These are phyloP conservation scores for Tylopilus rubrobrunneus DNA, from an alignment of 768 basidiomycete genomes.

Conservation along the genomic window DNA sequence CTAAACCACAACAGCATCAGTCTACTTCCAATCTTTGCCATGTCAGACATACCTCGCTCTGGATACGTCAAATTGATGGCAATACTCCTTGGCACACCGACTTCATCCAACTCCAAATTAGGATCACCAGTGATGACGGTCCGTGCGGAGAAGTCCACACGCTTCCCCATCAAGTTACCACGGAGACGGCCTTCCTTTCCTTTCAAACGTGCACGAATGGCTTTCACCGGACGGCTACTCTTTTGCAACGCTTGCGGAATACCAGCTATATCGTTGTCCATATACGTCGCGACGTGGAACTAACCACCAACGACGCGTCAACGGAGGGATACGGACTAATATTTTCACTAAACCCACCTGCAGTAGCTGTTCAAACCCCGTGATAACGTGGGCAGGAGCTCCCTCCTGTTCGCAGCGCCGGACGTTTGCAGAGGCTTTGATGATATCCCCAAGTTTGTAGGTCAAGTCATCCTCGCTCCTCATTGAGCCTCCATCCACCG, in stretches of 20 bases:
- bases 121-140: slow-evolving; percentile 99
- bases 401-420: slow-evolving; percentile 93
- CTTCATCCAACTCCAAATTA: slow-evolving; percentile 92
- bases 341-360: slow-evolving; percentile 54
- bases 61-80: slow-evolving; percentile 98
- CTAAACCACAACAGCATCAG: slow-evolving; percentile 38
- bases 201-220: slow-evolving; percentile 96
- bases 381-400: slow-evolving; percentile 92
- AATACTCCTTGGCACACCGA: slow-evolving; percentile 92
- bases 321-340: background rate
- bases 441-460: slow-evolving; percentile 95
- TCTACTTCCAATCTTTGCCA: background rate
- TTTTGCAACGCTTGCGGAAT: slow-evolving; percentile 97
- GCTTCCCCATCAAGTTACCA: slow-evolving; percentile 99
- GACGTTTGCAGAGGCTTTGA: slow-evolving; percentile 92
- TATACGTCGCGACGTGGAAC: slow-evolving; percentile 99
- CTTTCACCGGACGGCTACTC: slow-evolving; percentile 95
- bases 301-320: slow-evolving; percentile 27
- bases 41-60: slow-evolving; percentile 68
- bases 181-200: slow-evolving; percentile 98
- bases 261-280: slow-evolving; percentile 99
- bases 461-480: slow-evolving; percentile 98
- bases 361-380: slow-evolving; percentile 92
- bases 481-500: slow-evolving; percentile 95
- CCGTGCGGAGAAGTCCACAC: slow-evolving; percentile 98